phyloP scores from a whole-genome alignment of 2,329 filamentous ascomycete species.

The Pseudohalonectria lignicola region DNA sequence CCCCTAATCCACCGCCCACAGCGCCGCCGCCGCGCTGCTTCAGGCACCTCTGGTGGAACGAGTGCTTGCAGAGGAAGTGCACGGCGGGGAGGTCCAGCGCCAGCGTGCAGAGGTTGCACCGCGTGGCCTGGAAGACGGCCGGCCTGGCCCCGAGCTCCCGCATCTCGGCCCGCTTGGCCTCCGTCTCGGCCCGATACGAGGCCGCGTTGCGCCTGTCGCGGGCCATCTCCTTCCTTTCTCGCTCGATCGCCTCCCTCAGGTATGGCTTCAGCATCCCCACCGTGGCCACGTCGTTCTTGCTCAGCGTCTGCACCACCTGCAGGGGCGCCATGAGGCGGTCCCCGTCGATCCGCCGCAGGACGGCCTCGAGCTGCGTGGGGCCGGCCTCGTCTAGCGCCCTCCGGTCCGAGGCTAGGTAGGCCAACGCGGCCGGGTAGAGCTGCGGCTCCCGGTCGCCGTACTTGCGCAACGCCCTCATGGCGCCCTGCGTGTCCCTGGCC shows the following conservation, averaged over 20 bases:
- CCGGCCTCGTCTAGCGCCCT: conserved; percentile 77
- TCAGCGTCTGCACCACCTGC: conserved; percentile 88
- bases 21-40: conserved; percentile 21
- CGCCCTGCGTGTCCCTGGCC: conserved; percentile 81
- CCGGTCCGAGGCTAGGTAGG: conserved; percentile 84
- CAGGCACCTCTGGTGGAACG: conserved; percentile 87
- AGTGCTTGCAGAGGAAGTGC: conserved; percentile 95
- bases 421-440: conserved; percentile 81
- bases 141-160: conserved; percentile 68
- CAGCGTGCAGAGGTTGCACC: conserved; percentile 73
- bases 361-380: conserved; percentile 63
- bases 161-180: conserved; percentile 68
- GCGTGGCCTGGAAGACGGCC: conserved; percentile 78
- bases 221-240: conserved; percentile 77
- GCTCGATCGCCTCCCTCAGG: conserved; percentile 75
- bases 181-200: conserved; percentile 76
- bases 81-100: conserved; percentile 79
- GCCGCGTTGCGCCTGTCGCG: conserved; percentile 70
- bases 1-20: conserved; percentile 13
- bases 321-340: conserved; percentile 91
- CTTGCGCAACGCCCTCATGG: conserved; percentile 79
- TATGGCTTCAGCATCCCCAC: conserved; percentile 98
- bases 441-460: conserved; percentile 88
- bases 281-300: conserved; percentile 62
- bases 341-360: conserved; percentile 78